phyloP scores from a whole-genome alignment of 1,284 basidiomycete species.

The Sutorius eximius region DNA sequence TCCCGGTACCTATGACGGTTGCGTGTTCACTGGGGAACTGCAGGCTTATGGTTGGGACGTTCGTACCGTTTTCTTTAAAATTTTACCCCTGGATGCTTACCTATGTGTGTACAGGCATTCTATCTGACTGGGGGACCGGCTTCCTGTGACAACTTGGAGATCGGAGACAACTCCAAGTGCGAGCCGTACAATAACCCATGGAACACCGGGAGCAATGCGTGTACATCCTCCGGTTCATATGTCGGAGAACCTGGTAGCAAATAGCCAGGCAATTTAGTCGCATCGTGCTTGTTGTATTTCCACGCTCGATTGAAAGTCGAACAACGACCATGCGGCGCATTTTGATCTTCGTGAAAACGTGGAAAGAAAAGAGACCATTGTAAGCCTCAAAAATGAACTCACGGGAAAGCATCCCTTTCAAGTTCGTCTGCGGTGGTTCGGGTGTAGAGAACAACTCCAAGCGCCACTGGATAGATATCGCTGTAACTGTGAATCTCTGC shows the following conservation, averaged over 20 bases:
- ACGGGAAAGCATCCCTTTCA: too few relatives aligned
- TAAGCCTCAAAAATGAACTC: too few relatives aligned
- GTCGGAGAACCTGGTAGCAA: slow-evolving; percentile 6
- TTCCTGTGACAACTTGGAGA: background rate
- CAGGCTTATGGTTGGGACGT: background rate
- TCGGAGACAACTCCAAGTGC: slow-evolving; percentile 6
- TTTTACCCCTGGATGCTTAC: background rate
- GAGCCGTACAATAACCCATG: slow-evolving; percentile 11
- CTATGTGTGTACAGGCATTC: background rate
- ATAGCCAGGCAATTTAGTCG: background rate
- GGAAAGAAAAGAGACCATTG: too few relatives aligned
- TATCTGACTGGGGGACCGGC: background rate
- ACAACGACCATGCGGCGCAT: too few relatives aligned
- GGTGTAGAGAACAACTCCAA: too few relatives aligned
- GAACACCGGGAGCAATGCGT: background rate
- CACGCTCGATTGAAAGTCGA: too few relatives aligned
- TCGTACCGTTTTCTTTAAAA: background rate
- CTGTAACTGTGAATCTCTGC: too few relatives aligned
- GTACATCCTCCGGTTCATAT: slow-evolving; percentile 9
- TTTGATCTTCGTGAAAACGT: too few relatives aligned
- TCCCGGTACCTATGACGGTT: slow-evolving; percentile 2
- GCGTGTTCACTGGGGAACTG: background rate
- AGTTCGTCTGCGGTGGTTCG: too few relatives aligned
- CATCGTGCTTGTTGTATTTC: too few relatives aligned
- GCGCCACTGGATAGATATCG: too few relatives aligned